Evolutionary conservation across 805 yeast genomes (phyloP), one percentile per base, ranked within the genome.

Genomic region (Middelhovenomyces tepae): DNA sequence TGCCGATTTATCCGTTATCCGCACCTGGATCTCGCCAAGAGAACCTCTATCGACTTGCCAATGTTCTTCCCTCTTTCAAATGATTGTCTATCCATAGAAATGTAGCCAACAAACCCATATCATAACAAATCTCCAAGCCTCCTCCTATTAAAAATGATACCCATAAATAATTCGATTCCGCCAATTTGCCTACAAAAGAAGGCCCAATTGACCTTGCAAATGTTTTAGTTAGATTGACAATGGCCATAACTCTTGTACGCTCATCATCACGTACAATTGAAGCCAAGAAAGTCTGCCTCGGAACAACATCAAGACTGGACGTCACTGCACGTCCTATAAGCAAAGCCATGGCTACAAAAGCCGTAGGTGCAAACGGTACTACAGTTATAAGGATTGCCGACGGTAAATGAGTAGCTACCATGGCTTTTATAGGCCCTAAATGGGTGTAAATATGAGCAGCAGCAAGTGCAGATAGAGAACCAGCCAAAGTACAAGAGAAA

Each of bases 271-370:
- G 65, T 24, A 86, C 73, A 14, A 84, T 61, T 2, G 81, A 67
- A 0, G 93, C 76, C 31, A 86, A 57, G 25, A 86, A 62, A 6
- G 85, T 72, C 56, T 85, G 95, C 32, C 96, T 70, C 5, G 95
- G 95, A 2, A 85, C 91, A 18, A 85, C 94, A 52, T 86, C 96
- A 87, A 86, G 84, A 1, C 87, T 73, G 2, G 77, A 65, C 1
- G 84, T 72, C 2, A 77, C 59, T 38, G 75, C 75, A 42, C 82
- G 73, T 16, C 70, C 51, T 14, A 77, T 43, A 21, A 80, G 60
- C 4, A 73, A 54, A 0, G 59, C 35, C 17, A 80, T 64, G 0
- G 89, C 80, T 0, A 51, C 38, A n/a, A 60, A 40, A 23, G 48
- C 48, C 15, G 40, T 38, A 11, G 67, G 62, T 5, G 67, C 57